Conservation (phyloP, 2,329 filamentous ascomycete species). For the Exserohilum turcica region DNA sequence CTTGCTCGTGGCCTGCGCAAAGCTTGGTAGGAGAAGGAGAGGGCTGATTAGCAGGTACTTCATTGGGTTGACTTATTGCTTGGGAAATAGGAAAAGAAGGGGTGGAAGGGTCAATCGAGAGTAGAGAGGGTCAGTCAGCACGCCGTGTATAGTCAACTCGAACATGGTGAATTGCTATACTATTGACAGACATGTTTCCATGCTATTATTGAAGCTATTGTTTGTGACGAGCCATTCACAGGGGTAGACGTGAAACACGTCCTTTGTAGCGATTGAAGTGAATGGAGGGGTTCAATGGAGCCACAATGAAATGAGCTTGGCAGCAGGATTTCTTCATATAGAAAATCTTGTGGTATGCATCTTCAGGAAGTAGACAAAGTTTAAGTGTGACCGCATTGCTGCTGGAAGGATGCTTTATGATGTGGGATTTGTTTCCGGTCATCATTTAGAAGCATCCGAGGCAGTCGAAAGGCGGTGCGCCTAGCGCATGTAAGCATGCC, state of each 20-base stretch:
- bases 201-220: neutral
- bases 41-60: neutral
- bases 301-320: neutral
- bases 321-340: too few relatives aligned
- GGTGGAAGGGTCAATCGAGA: neutral
- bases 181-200: neutral
- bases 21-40: slow-evolving; percentile 4
- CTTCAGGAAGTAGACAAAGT: too few relatives aligned
- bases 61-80: slow-evolving; percentile 7
- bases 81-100: neutral
- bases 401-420: too few relatives aligned
- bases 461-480: neutral
- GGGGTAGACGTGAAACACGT: too few relatives aligned
- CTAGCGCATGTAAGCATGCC: too few relatives aligned
- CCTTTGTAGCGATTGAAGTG: too few relatives aligned
- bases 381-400: too few relatives aligned
- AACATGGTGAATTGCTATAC: neutral
- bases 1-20: slow-evolving; percentile 17
- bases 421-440: too few relatives aligned
- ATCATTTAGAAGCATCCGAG: neutral
- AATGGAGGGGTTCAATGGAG: neutral
- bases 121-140: too few relatives aligned
- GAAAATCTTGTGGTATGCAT: too few relatives aligned
- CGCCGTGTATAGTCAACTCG: neutral
- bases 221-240: neutral